Percentiles rank a stretch among this genome's conserved stretches.
phyloP scores from a whole-genome alignment of 768 basidiomycete species.

The Solioccasus polychromus region DNA sequence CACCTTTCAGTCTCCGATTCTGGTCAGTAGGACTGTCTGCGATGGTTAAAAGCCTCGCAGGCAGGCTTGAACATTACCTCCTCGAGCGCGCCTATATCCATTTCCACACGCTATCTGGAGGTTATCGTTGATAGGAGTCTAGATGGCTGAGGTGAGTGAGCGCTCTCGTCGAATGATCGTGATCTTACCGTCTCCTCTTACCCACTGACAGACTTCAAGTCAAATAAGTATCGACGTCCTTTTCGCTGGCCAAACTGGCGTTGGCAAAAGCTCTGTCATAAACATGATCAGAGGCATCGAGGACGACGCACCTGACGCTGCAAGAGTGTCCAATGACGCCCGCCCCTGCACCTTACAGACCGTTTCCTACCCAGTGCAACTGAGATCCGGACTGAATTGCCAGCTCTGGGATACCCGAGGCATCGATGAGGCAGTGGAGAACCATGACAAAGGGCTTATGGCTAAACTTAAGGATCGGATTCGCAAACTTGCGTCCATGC shows the following conservation, averaged over 20 bases:
- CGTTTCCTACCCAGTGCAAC: constrained; percentile 2
- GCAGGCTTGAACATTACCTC: no score
- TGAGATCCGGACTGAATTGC: constrained; percentile 6
- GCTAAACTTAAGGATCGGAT: constrained; percentile 10
- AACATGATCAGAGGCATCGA: constrained; percentile 20
- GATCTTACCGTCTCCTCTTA: background rate
- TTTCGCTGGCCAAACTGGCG: constrained; percentile 25
- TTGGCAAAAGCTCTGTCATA: constrained; percentile 25
- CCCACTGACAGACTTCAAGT: no score
- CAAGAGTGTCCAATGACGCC: constrained; percentile 18
- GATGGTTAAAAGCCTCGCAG: no score
- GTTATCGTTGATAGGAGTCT: no score
- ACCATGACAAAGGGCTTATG: constrained; percentile 2
- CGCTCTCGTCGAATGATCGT: background rate
- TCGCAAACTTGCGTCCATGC: constrained; percentile 10
- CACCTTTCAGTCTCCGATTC: no score
- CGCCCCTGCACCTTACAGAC: constrained; percentile 17
- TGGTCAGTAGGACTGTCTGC: no score
- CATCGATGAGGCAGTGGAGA: constrained; percentile 17
- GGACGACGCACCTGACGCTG: constrained; percentile 5
- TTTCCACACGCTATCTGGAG: no score
- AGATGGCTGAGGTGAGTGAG: background rate
- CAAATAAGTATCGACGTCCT: constrained; percentile 11
- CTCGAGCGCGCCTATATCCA: no score
- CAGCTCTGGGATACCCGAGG: constrained; percentile 28